These are phyloP conservation scores for Sordaria brevicollis DNA, from an alignment of 495 filamentous ascomycete species.

Conservation along the genomic window DNA sequence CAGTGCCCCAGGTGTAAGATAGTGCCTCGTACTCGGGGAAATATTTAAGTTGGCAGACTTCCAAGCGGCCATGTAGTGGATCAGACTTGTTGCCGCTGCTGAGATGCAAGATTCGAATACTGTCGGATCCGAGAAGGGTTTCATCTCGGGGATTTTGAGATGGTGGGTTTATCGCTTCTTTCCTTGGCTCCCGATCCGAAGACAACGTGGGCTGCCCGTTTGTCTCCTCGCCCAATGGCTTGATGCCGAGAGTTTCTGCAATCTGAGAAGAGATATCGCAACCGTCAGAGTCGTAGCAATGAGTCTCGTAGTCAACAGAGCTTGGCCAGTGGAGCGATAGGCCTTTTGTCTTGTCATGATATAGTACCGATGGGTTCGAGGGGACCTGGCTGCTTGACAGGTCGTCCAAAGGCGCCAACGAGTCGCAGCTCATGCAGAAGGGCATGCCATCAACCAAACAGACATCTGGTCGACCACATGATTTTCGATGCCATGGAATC, in stretches of 20 bases:
- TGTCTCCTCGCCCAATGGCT: neutral
- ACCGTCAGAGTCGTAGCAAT: neutral
- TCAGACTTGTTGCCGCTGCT: slow-evolving; percentile 8
- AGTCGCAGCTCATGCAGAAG: slow-evolving; percentile 15
- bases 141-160: neutral
- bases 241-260: neutral
- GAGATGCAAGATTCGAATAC: slow-evolving; percentile 10
- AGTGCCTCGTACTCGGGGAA: slow-evolving; percentile 15
- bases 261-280: neutral
- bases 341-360: neutral
- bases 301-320: neutral
- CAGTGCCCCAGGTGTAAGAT: slow-evolving; percentile 12
- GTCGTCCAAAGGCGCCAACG: slow-evolving; percentile 6
- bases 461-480: slow-evolving; percentile 10
- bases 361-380: slow-evolving; percentile 3
- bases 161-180: neutral
- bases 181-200: neutral
- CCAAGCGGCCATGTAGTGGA: slow-evolving; percentile 7
- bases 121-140: slow-evolving; percentile 1
- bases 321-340: neutral
- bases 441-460: slow-evolving; percentile 1
- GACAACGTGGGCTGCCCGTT: neutral
- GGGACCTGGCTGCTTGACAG: slow-evolving; percentile 5
- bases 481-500: slow-evolving; percentile 8
- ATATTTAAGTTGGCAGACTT: slow-evolving; percentile 8